phyloP scores from a whole-genome alignment of 106 monocot species.

The Acorus calamus region DNA sequence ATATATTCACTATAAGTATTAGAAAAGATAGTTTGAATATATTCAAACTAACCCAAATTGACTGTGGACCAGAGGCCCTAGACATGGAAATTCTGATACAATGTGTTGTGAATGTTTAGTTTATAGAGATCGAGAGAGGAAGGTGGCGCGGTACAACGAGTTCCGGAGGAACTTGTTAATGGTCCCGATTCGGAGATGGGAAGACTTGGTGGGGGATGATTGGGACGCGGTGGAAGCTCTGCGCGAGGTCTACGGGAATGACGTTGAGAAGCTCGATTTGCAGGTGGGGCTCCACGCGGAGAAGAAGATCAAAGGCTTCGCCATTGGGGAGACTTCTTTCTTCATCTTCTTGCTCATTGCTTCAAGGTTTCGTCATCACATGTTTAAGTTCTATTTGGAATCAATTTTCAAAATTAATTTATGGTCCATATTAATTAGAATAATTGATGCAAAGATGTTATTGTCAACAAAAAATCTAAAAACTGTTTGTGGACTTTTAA shows the following conservation, averaged over 20 bases:
- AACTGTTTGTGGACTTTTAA: too few species aligned
- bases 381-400: not conserved
- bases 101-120: conserved; percentile 10
- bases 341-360: conserved; percentile 53
- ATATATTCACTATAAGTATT: too few species aligned
- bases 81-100: too few species aligned
- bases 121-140: conserved; percentile 53
- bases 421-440: too few species aligned
- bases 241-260: conserved; percentile 41
- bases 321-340: conserved; percentile 64
- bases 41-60: too few species aligned
- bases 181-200: conserved; percentile 54
- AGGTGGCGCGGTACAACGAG: conserved; percentile 42
- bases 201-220: conserved; percentile 37
- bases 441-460: too few species aligned
- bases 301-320: conserved; percentile 68
- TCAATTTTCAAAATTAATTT: not conserved
- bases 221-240: conserved; percentile 23
- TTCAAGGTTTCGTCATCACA: conserved; percentile 22
- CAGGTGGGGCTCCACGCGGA: conserved; percentile 60
- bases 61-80: too few species aligned
- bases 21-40: too few species aligned
- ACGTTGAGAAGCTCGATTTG: conserved; percentile 61
- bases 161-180: conserved; percentile 39
- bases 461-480: too few species aligned